phyloP scores from a whole-genome alignment of 2,329 filamentous ascomycete genomes.

The Sporothrix brunneoviolacea region DNA sequence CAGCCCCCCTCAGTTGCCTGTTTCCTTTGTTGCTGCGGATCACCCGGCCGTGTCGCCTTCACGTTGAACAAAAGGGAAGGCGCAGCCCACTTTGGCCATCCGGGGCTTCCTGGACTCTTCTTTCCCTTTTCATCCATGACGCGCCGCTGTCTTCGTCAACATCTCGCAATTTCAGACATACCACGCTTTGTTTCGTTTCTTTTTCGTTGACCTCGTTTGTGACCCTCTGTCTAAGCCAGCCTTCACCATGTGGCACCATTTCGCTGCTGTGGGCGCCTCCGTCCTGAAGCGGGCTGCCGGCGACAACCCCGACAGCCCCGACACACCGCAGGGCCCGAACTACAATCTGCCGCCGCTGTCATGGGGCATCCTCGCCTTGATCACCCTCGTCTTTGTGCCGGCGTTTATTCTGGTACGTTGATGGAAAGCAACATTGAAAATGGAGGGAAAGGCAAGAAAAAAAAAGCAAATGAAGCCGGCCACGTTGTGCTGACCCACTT shows the following conservation, averaged over 20 bases:
- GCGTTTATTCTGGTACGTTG: slow-evolving; percentile 34
- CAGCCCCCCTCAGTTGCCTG: neutral
- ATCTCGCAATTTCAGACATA: neutral
- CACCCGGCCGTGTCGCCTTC: slow-evolving; percentile 2
- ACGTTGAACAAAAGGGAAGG: slow-evolving; percentile 13
- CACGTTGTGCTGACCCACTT: slow-evolving; percentile 15
- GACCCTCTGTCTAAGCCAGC: neutral
- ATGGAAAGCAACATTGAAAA: neutral
- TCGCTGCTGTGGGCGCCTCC: slow-evolving; percentile 8
- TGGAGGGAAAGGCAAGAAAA: too few species aligned
- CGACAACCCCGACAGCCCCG: slow-evolving; percentile 10
- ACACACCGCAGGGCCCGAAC: slow-evolving; percentile 11
- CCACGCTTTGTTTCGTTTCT: too few species aligned
- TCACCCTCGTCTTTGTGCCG: slow-evolving; percentile 41
- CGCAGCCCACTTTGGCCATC: neutral
- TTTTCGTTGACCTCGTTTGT: neutral
- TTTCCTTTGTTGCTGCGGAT: neutral
- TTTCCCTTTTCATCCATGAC: neutral
- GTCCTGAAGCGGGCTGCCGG: slow-evolving; percentile 13
- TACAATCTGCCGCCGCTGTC: slow-evolving; percentile 27
- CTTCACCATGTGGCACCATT: slow-evolving; percentile 8
- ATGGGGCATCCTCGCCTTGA: slow-evolving; percentile 31
- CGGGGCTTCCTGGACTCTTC: neutral
- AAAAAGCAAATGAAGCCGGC: too few species aligned
- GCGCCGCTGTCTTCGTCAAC: neutral